phyloP scores from a whole-genome alignment of 495 filamentous ascomycete species.

The Aspergillus sparsus region DNA sequence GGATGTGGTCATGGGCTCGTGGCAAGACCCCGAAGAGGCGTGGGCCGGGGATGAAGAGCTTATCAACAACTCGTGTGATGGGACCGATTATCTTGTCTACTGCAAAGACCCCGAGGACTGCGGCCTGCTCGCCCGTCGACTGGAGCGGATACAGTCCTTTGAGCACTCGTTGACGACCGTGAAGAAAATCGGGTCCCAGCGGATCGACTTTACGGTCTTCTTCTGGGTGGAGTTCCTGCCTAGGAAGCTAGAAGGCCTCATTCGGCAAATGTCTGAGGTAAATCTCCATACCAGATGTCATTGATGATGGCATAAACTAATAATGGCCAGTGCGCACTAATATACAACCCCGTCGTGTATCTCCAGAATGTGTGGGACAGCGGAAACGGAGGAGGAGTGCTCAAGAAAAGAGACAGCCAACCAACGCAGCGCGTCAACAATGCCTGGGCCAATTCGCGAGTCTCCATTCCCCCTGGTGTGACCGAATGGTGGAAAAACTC shows the following conservation, averaged over 20 bases:
- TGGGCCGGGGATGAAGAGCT: not conserved
- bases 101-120: not conserved
- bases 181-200: not conserved
- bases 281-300: not conserved
- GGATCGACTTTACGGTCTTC: not conserved
- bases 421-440: not conserved
- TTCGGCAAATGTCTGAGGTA: not conserved
- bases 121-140: not conserved
- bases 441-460: not conserved
- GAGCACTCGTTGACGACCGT: not conserved
- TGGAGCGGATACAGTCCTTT: not conserved
- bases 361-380: not conserved
- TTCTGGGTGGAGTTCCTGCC: slow-evolving; percentile 1
- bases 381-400: not conserved
- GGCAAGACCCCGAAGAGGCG: not conserved
- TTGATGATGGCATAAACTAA: not conserved
- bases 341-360: not conserved
- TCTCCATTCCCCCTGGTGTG: not conserved
- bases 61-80: not conserved
- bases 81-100: not conserved
- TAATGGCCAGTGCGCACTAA: not conserved
- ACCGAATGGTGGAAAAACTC: slow-evolving; percentile 1
- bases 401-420: not conserved
- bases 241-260: not conserved
- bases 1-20: not conserved